Evolutionary conservation across 2,329 filamentous ascomycete species (phyloP), one percentile per base, ranked within the genome.

Genomic region (Atkinsonella hypoxylon): DNA sequence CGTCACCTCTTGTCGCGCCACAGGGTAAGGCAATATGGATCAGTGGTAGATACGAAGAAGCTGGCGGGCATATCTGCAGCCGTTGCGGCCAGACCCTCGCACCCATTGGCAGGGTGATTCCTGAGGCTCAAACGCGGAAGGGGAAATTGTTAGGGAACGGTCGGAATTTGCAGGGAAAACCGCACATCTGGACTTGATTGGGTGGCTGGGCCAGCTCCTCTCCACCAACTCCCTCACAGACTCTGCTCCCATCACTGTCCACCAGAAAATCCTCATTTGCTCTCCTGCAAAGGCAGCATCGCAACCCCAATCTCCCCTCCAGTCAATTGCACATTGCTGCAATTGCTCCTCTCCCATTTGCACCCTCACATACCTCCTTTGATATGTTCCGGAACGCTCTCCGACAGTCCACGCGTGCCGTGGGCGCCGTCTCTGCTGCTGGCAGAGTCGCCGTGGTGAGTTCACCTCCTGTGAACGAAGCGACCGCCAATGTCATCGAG

Each of bases 341-440:
- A 81, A 81, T 82, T 82, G 79, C 72, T 73, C 72, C 70, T 70
- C 68, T 70, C 72, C 65, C 67, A 66, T 71, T 67, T 67, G 70
- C 68, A 74, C 70, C 66, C 67, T 70, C 65, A 74, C 63, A 72
- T 65, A 71, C 71, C 73, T 77, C 73, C 55, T 36, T 65, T 62
- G 78, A 71, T 77, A 96, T 97, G 91, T 95, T 96, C 82, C 89
- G 91, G 78, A 95, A 87, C 84, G 90, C 91, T 79, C 82, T 97
- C 77, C 84, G 90, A 79, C 89, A 95, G 81, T 94, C 89, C 74
- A 86, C 86, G 79, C 89, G 90, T 80, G 86, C 87, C 75, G 87
- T 91, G 76, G 87, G 88, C 78, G 89, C 88, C 77, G 82, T 94
- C 78, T 88, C 89, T 85, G 87, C 88, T 70, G 81, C 86, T 68